Conservation (phyloP, 495 filamentous ascomycete species). For the Penicillium odoratum region DNA sequence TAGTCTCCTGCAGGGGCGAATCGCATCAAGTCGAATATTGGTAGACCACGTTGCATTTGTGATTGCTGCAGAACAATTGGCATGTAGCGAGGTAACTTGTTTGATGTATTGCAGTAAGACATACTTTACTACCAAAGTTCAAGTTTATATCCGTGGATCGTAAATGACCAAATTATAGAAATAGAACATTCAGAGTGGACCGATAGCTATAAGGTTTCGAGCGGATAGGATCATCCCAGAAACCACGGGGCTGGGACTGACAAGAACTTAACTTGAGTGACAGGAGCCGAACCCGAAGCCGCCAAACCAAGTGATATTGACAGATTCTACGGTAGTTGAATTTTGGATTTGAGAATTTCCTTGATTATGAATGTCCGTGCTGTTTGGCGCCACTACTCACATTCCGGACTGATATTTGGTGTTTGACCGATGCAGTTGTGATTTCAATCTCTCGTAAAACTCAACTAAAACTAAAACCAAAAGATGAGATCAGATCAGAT, state of each 20-base stretch:
- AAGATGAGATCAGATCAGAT: not conserved
- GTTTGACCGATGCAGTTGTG: conserved; percentile 11
- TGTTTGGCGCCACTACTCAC: conserved; percentile 15
- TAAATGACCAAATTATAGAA: not conserved
- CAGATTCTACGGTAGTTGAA: not conserved
- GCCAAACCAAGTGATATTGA: too few relatives aligned
- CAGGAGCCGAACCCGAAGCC: conserved; percentile 2
- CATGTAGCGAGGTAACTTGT: not conserved
- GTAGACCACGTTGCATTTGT: too few relatives aligned
- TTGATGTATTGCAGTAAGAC: not conserved
- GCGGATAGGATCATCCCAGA: conserved; percentile 10
- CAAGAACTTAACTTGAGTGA: conserved; percentile 8
- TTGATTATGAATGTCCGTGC: conserved; percentile 13
- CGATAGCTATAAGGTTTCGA: not conserved
- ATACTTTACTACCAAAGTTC: not conserved
- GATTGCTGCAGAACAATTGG: conserved; percentile 9
- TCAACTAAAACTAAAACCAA: too few relatives aligned
- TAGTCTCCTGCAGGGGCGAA: not conserved
- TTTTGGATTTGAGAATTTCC: not conserved
- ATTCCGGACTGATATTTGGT: conserved; percentile 17
- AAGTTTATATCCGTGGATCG: not conserved
- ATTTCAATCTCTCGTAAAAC: conserved; percentile 10
- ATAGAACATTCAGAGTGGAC: not conserved
- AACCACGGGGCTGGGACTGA: conserved; percentile 17
- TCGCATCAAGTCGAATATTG: too few relatives aligned